Evolutionary conservation across 2,329 filamentous ascomycete genomes (phyloP), one percentile per base, ranked within the genome.

Genomic region (Thelonectria rubi): DNA sequence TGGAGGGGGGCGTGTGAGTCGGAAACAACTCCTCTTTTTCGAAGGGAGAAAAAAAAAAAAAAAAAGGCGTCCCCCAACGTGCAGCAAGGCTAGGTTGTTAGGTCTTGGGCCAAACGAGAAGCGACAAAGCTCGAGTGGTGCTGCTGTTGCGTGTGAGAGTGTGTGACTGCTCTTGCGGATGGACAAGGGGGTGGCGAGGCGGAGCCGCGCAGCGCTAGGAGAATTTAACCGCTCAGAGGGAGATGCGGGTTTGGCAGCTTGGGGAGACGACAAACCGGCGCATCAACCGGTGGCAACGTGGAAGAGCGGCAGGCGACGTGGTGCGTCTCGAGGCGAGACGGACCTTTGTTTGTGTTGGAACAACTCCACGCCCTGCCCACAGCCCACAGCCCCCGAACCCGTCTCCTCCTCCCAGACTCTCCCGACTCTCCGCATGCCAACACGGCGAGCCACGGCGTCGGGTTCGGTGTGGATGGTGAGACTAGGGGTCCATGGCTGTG

Each of bases 201-300:
- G 55, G 55, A 58, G 49, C 50, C 54, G 59, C 55, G 55, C 51
- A 55, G 60, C 69, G 69, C 69, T 71, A 71, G 69, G 69, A 71
- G 69, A 71, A 67, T 71, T 71, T 71, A 71, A 63, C 69, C 69
- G 69, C 69, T 64, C 32, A 55, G 37, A 55, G 55, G 52, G 46
- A 59, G 54, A 61, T 4, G 24, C 4, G 24, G 7, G 24, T n/a
- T n/a, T n/a, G n/a, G n/a, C n/a, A 24, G 4, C 7, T 24, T 24
- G 24, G 24, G 24, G 7, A 7, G 7, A 7, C 4, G 24, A 24
- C 24, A 24, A 24, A 24, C 24, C 24, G 24, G 24, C 24, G 24
- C 24, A 24, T 24, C 24, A 4, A 24, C 4, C 24, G n/a, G n/a
- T n/a, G n/a, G n/a, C n/a, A n/a, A n/a, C n/a, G n/a, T n/a, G n/a